phyloP scores from a whole-genome alignment of 129 eudicot species.

The Arctium lappa region DNA sequence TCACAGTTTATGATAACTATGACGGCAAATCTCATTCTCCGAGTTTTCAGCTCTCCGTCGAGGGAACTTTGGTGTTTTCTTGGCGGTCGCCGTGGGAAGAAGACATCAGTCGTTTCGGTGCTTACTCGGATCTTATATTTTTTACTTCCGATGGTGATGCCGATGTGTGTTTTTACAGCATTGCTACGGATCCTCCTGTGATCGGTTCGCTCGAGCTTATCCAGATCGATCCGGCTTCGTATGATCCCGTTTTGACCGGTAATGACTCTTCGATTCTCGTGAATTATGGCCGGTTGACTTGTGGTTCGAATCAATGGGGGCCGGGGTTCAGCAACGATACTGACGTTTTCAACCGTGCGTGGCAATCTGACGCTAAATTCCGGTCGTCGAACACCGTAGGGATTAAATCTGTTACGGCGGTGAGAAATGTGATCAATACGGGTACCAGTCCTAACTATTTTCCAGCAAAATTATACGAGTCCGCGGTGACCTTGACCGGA shows the following conservation, averaged over 20 bases:
- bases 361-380: conserved; percentile 69
- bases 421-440: conserved; percentile 35
- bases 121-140: conserved; percentile 73
- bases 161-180: conserved; percentile 81
- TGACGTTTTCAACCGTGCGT: conserved; percentile 67
- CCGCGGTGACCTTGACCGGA: conserved; percentile 50
- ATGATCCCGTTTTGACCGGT: conserved; percentile 39
- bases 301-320: conserved; percentile 85
- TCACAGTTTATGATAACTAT: conserved; percentile 87
- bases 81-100: conserved; percentile 93
- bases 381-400: conserved; percentile 25
- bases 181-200: conserved; percentile 91
- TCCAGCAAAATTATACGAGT: conserved; percentile 67
- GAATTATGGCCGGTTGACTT: conserved; percentile 75
- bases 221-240: conserved; percentile 65
- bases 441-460: conserved; percentile 62
- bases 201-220: conserved; percentile 65
- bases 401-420: conserved; percentile 47
- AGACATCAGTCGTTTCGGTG: conserved; percentile 54
- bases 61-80: conserved; percentile 66
- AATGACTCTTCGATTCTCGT: conserved; percentile 50
- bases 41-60: conserved; percentile 72
- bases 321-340: conserved; percentile 89
- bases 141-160: conserved; percentile 49
- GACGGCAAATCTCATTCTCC: conserved; percentile 82